Base-by-base conservation (phyloP, 2,329 filamentous ascomycete species). In the Penicillium palitans region DNA sequence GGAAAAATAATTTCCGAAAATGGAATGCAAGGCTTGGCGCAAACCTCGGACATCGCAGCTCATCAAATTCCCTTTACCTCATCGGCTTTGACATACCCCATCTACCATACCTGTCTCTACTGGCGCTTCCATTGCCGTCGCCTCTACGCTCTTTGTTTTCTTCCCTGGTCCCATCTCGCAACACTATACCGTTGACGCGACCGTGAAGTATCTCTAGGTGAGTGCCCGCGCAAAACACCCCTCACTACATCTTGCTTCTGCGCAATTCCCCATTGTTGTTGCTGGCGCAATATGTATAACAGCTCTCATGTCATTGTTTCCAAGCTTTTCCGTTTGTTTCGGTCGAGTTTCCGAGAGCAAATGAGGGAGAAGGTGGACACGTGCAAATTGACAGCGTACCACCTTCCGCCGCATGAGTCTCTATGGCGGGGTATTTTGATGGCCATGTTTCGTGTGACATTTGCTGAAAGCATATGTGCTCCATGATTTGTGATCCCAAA, bases 21-120 rank as follows among this genome's bases (percentile, higher is more conserved):
- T 54, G 64, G 65, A 44, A 61, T 13, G 1, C 41, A 42, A 39
- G 61, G 63, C 66, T 68, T 68, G 66, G 66, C 66, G 59, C 52
- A 44, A 52, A 66, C 64, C 56, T 67, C 64, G 53, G 59, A 61
- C 58, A 51, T 58, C 55, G 52, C 62, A 47, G 50, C 54, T 47
- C 52, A 46, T 58, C 35, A 45, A 55, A 39, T 49, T 29, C 33
- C n/a, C 17, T 15, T 45, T 41, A 27, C 41, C 37, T 57, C 45
- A n/a, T 47, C n/a, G 49, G 49, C 33, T 13, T 52, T 52, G 40
- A 33, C 52, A 57, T 56, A 44, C 25, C 15, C 24, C 31, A 24
- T 33, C 47, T 25, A 29, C 35, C 42, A 42, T 27, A 41, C 19
- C 27, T 52, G 9, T 54, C 25, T 8, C 29, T 25, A 9, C 25